Evolutionary conservation across 768 basidiomycete species (phyloP), one percentile per base, ranked within the genome.

Genomic region (Exsudoporus frostii): DNA sequence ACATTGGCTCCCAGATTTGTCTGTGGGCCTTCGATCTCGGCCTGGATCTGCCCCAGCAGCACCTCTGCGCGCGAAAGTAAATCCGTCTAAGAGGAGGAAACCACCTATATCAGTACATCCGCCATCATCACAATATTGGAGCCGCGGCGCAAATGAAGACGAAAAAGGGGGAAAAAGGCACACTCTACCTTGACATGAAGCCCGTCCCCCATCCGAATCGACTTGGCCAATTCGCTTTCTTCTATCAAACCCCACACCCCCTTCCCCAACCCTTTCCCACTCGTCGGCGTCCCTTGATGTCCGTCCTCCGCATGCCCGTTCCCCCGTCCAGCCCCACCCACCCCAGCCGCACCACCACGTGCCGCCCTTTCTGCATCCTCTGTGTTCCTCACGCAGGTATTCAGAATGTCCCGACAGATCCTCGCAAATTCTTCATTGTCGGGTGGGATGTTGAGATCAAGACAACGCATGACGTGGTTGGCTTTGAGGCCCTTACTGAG

Each of bases 381-480:
- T 0, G 96, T 98, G 60, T 99, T 98, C 52, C 95, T 76, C 8
- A 95, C 84, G 68, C 96, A 99, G 11, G 85, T 82, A 58, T 88
- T 90, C 55, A 98, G 71, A 48, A 99, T 96, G 50, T 92, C 89
- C 36, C 95, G 81, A 59, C 89, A 92, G 73, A 95, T 83, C 51
- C 89, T 78, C 38, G 90, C 88, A 74, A 86, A 90, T 63, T 82
- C 83, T 56, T 92, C 88, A 50, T 91, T 85, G 1, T 81, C 87
- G 0, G 90, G 88, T 2, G 94, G 93, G 25, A 99, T 92, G 61
- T 92, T 89, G 41, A 98, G 67, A 71, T 99, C 97, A 50, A 99
- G 74, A 65, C 97, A 99, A 5, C 97, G 80, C 78, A 98, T 88
- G 10, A 84, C 79, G 49, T 82, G 79, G 64, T 98, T 98, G 10